Conservation (phyloP, 2,329 filamentous ascomycete genomes). For the Colletotrichum tanaceti region DNA sequence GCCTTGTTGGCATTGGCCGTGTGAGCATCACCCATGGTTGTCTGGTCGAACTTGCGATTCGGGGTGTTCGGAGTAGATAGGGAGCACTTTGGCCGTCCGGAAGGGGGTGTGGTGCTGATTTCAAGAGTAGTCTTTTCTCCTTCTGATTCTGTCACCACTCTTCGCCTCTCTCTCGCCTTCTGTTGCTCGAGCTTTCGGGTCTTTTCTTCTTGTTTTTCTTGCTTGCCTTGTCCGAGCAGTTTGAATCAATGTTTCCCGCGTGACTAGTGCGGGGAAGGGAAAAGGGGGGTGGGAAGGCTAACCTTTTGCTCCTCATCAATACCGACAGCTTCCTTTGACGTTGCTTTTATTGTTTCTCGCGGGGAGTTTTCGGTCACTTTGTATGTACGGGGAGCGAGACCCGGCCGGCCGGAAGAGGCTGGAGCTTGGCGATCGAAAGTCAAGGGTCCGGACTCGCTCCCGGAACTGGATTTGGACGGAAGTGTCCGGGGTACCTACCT, state of each 20-base stretch:
- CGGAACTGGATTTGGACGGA: background rate
- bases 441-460: constrained; percentile 4
- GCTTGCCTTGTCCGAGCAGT: constrained; percentile 33
- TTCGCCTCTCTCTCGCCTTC: background rate
- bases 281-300: background rate
- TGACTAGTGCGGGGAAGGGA: background rate
- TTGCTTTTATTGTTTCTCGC: constrained; percentile 19
- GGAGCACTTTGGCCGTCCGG: too few relatives aligned
- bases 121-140: background rate
- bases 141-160: too few relatives aligned
- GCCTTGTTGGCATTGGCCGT: constrained; percentile 40
- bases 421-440: constrained; percentile 3
- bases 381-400: constrained; percentile 8
- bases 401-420: constrained; percentile 7
- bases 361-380: constrained; percentile 37
- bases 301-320: background rate
- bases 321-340: background rate
- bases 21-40: constrained; percentile 19
- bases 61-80: background rate
- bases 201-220: constrained; percentile 41
- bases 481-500: constrained; percentile 5
- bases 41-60: background rate
- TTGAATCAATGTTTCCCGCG: background rate
- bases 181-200: constrained; percentile 28
- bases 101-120: background rate